phyloP scores from a whole-genome alignment of 1,139 yeast genomes.

The Nakaseomyces delphensis region DNA sequence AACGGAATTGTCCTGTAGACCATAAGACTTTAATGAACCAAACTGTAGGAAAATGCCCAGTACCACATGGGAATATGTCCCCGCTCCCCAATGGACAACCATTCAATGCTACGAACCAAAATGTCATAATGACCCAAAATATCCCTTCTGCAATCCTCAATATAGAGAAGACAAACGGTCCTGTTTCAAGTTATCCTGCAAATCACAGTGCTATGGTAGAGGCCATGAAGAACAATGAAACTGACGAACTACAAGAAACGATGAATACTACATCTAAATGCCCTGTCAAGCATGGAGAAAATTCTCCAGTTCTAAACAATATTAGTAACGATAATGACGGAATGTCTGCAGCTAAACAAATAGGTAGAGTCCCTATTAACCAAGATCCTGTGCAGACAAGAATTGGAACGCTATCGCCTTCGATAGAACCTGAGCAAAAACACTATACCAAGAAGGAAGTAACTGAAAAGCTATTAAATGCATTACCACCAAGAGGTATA shows the following conservation, averaged over 20 bases:
- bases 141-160: background rate
- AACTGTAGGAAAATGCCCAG: slow-evolving; percentile 12
- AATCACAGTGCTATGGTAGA: slow-evolving; percentile 23
- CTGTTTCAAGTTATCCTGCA: slow-evolving; percentile 11
- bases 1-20: slow-evolving; percentile 4
- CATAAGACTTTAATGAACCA: slow-evolving; percentile 12
- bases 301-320: background rate
- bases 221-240: slow-evolving; percentile 34
- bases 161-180: background rate
- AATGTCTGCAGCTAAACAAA: background rate
- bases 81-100: slow-evolving; percentile 11
- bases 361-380: background rate
- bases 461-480: background rate
- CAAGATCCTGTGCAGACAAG: background rate
- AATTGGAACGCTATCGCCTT: background rate
- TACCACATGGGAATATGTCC: slow-evolving; percentile 11
- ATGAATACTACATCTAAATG: background rate
- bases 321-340: background rate
- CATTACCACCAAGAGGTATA: slow-evolving; percentile 36
- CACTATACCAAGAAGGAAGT: slow-evolving; percentile 3
- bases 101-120: slow-evolving; percentile 4
- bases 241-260: slow-evolving; percentile 1
- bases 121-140: background rate
- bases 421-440: background rate
- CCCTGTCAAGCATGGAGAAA: background rate